Evolutionary conservation across 108 stramenopile species (phyloP), one percentile per base, ranked within the genome.

Genomic region (Hondaea fermentalgiana): DNA sequence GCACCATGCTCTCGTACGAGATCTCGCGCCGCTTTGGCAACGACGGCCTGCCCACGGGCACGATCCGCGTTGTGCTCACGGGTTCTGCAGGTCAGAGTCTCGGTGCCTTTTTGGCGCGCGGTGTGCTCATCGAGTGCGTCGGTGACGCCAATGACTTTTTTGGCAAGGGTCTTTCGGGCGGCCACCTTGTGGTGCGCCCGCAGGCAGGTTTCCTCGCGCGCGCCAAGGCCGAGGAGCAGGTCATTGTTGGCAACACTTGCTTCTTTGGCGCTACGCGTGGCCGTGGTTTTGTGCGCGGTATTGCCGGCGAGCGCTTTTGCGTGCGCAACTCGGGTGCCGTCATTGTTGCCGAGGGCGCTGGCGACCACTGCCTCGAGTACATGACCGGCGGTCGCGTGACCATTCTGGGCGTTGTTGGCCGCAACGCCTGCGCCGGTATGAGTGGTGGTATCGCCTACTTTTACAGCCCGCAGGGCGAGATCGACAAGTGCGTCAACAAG

Each of bases 401-500:
- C 25, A 95, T 96, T 69, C 94, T 98, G 58, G 98, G 98, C 59
- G 94, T 95, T 42, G 97, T 97, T 17, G 98, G 98, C 60, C 94
- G 97, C 72, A 99, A 99, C 94, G 97, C 98, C 91, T 98, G 96
- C 88, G 98, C 98, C 44, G 98, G 98, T 87, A 99, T 99, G 98
- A 97, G 96, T 93, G 98, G 98, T 35, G 98, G 98, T 42, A 94
- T 97, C 90, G 97, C 97, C 5, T 99, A 97, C 93, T 92, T 98
- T 47, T 83, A 83, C 76, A 53, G 51, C 76, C 45, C 45, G 10
- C 12, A 47, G n/a, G 76, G 76, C 25, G 12, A 43, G 6, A 53
- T 83, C 28, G 49, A 47, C 25, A 23, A 47, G 51, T 16, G 51
- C 49, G 76, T 53, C 76, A 83, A 83, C 76, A 47, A n/a, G 76